phyloP scores from a whole-genome alignment of 495 filamentous ascomycete species.

The Acidiella bohemica region DNA sequence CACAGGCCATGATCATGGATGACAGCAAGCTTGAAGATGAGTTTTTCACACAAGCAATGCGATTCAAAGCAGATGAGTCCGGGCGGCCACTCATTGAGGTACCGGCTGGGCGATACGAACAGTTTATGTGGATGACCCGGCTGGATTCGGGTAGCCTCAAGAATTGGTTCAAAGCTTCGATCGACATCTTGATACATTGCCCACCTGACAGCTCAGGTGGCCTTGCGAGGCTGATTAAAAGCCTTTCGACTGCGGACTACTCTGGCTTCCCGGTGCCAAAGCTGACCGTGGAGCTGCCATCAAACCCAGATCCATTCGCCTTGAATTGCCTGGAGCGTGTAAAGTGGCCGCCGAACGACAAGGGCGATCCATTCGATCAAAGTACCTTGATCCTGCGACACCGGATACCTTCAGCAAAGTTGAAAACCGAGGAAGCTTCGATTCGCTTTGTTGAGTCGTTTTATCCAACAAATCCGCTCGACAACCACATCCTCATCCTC shows the following conservation, averaged over 20 bases:
- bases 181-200: constrained; percentile 72
- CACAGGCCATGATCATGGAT: constrained; percentile 43
- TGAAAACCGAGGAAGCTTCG: constrained; percentile 50
- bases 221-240: constrained; percentile 57
- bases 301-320: constrained; percentile 46
- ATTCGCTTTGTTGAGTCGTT: constrained; percentile 66
- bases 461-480: constrained; percentile 48
- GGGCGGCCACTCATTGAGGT: constrained; percentile 49
- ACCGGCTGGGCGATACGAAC: constrained; percentile 43
- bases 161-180: constrained; percentile 57
- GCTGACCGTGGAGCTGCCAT: constrained; percentile 68
- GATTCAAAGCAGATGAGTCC: constrained; percentile 31
- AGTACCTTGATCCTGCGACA: constrained; percentile 53
- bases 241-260: constrained; percentile 60
- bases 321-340: constrained; percentile 46
- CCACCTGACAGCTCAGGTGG: constrained; percentile 52
- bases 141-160: constrained; percentile 57
- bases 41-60: constrained; percentile 43
- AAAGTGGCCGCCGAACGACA: constrained; percentile 45
- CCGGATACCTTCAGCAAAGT: constrained; percentile 43
- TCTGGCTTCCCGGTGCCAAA: constrained; percentile 48
- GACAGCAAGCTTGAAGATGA: constrained; percentile 36
- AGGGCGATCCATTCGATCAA: constrained; percentile 3
- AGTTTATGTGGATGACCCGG: constrained; percentile 60
- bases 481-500: constrained; percentile 62